Percentiles rank a stretch among this genome's conserved stretches.
Evolutionary conservation across 2,329 filamentous ascomycete species (phyloP).

Genomic region (Epicoccum nigrum): DNA sequence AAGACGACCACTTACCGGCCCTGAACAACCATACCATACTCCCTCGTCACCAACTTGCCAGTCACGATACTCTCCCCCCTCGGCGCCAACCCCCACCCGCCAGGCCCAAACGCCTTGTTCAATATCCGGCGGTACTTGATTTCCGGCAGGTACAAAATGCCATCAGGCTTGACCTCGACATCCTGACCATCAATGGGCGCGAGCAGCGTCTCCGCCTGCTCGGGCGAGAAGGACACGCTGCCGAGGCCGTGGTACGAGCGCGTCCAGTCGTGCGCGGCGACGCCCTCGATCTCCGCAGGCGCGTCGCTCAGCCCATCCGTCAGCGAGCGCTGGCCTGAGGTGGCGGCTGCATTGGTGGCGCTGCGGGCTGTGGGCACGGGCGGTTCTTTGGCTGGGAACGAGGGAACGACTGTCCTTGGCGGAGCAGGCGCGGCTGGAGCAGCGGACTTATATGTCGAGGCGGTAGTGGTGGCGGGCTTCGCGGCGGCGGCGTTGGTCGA

Average conservation of each 20-base stretch:
- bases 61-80: slow-evolving; percentile 84
- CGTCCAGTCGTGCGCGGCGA: slow-evolving; percentile 75
- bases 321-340: slow-evolving; percentile 48
- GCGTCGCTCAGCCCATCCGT: slow-evolving; percentile 58
- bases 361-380: slow-evolving; percentile 42
- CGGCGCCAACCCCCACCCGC: slow-evolving; percentile 93
- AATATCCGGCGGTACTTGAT: slow-evolving; percentile 95
- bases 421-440: slow-evolving; percentile 21
- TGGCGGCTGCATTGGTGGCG: slow-evolving; percentile 33
- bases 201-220: slow-evolving; percentile 72
- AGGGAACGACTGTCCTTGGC: slow-evolving; percentile 34
- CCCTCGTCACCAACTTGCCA: slow-evolving; percentile 79
- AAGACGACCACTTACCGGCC: slow-evolving; percentile 71
- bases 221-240: slow-evolving; percentile 70
- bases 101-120: slow-evolving; percentile 90
- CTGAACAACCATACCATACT: slow-evolving; percentile 89
- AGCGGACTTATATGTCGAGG: slow-evolving; percentile 12
- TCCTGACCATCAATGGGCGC: slow-evolving; percentile 72
- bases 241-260: slow-evolving; percentile 82
- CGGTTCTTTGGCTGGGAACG: slow-evolving; percentile 40
- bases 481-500: no score
- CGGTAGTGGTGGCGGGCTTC: no score
- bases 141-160: slow-evolving; percentile 93
- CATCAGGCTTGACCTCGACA: slow-evolving; percentile 97
- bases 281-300: slow-evolving; percentile 56